These are phyloP conservation scores for Nothophoma quercina DNA, from an alignment of 2,329 filamentous ascomycete genomes.

Conservation along the genomic window DNA sequence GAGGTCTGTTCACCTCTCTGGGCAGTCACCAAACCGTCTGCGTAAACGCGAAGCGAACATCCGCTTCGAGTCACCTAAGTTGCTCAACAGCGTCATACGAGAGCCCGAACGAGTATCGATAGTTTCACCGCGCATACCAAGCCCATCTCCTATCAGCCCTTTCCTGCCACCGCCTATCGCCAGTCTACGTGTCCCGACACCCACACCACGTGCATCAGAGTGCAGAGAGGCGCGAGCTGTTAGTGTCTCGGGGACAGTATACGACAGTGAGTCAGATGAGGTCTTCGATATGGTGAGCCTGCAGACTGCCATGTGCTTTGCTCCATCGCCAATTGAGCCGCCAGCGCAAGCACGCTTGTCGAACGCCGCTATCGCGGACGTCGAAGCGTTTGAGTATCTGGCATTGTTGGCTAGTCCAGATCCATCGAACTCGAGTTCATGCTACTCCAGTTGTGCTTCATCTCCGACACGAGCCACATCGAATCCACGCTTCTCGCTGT, in stretches of 20 bases:
- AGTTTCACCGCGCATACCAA: constrained; percentile 13
- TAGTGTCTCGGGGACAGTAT: background rate
- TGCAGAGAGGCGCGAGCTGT: background rate
- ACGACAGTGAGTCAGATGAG: constrained; percentile 8
- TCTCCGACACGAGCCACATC: constrained; percentile 1
- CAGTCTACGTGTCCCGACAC: background rate
- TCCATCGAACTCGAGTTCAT: constrained; percentile 4
- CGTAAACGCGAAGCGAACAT: constrained; percentile 12
- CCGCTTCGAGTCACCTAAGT: constrained; percentile 9
- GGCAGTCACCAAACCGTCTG: constrained; percentile 2
- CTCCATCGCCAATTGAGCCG: constrained; percentile 2
- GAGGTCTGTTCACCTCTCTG: background rate
- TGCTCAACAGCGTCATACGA: background rate
- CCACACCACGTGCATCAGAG: background rate
- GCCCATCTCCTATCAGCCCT: constrained; percentile 10
- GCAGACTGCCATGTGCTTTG: constrained; percentile 9
- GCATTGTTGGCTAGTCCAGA: constrained; percentile 1
- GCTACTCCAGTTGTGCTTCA: constrained; percentile 8
- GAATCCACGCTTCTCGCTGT: constrained; percentile 1
- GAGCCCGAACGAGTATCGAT: constrained; percentile 12
- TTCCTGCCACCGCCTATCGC: constrained; percentile 12
- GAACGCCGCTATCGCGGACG: background rate
- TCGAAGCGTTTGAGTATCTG: background rate
- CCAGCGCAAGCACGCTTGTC: constrained; percentile 9
- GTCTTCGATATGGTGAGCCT: constrained; percentile 8